Base-by-base conservation (phyloP, 2,329 filamentous ascomycete species). In the Cadophora gregata region DNA sequence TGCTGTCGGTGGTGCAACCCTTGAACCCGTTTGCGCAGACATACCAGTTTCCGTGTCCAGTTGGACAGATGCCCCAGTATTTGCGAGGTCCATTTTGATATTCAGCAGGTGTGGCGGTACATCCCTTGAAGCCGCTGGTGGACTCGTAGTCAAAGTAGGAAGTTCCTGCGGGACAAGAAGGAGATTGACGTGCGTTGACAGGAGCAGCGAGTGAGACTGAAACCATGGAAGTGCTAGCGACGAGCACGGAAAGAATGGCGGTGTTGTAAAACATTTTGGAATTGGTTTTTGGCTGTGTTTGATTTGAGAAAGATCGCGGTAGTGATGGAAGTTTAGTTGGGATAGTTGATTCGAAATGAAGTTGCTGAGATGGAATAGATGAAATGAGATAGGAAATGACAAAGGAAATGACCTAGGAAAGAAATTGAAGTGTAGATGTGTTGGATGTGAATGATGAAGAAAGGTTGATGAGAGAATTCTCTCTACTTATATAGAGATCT, bases 401-500 rank as follows among this genome's bases (percentile, higher is more conserved):
- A 36, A 56, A 56, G n/a, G 53, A 56, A 56, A 56, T 36, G 53
- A 56, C 53, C 53, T 56, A 56, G 31, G 53, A 56, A 56, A 36
- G 31, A 56, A 36, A 56, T 12, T 56, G 29, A 56, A 36, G 31
- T 56, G 31, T 56, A 14, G 31, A 36, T 36, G 29, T 56, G n/a
- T 14, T 10, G 14, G 19, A 36, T 56, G 53, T 33, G 53, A 36
- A 56, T 36, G 31, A 33, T 56, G 53, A 24, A n/a, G 53, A 56
- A 8, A 36, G 12, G 12, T 36, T 36, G 7, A 6, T 1, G 10
- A 36, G 53, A 8, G 31, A 56, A 24, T 21, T 4, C 36, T 21
- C 29, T 36, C 53, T 56, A 36, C 29, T 31, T 56, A 56, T 38
- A 56, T 56, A 56, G 31, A 24, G 19, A 24, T 36, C 25, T 36